Percentiles rank a stretch among this genome's conserved stretches.
Evolutionary conservation across 2,329 filamentous ascomycete genomes (phyloP).

Genomic region (Pseudocercospora pini-densiflorae): DNA sequence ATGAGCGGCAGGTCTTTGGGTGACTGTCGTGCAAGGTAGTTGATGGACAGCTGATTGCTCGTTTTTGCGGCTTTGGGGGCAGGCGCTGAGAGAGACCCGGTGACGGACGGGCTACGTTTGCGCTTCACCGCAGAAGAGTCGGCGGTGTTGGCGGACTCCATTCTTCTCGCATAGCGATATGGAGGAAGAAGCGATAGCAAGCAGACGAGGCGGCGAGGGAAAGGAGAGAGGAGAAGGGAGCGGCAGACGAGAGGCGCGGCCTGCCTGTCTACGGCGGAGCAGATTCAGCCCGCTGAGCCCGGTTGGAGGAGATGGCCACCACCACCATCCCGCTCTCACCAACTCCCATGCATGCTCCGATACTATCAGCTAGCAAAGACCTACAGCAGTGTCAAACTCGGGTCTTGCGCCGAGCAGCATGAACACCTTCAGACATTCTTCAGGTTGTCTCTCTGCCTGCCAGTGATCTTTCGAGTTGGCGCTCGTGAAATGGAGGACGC

Average conservation of each 20-base stretch:
- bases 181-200: background rate
- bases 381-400: too few species aligned
- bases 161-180: constrained; percentile 10
- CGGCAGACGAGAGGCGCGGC: background rate
- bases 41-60: constrained; percentile 63
- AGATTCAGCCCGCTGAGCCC: background rate
- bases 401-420: too few species aligned
- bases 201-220: constrained; percentile 18
- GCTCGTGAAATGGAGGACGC: too few species aligned
- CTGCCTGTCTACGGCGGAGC: background rate
- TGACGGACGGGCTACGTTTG: constrained; percentile 48
- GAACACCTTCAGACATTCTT: too few species aligned
- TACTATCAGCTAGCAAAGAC: background rate
- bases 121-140: constrained; percentile 45
- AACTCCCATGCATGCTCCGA: background rate
- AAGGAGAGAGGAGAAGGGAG: constrained; percentile 11
- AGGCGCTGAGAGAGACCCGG: constrained; percentile 36
- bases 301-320: too few species aligned
- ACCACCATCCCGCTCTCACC: too few species aligned
- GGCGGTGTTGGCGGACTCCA: constrained; percentile 19
- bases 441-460: too few species aligned
- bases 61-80: constrained; percentile 48
- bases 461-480: too few species aligned
- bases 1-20: constrained; percentile 66
- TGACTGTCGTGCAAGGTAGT: constrained; percentile 68